Percentiles rank a stretch among this genome's conserved stretches.
Evolutionary conservation across 306 rosid species (phyloP).

Genomic region (Pyrus pyrifolia): DNA sequence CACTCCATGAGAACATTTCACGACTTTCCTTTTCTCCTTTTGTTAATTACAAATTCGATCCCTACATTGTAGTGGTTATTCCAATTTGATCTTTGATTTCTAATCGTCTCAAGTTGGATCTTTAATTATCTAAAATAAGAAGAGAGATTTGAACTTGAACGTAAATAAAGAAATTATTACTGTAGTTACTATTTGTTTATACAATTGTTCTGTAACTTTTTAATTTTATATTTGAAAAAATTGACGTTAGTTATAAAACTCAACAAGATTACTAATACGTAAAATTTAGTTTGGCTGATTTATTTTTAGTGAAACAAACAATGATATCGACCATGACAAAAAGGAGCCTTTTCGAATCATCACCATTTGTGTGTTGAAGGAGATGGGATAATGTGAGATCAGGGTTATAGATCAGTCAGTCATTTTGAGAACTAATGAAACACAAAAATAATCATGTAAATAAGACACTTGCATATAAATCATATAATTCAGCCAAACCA

Average conservation of each 20-base stretch:
- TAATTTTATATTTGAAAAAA: no score
- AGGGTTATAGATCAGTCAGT: not conserved
- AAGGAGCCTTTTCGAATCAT: not conserved
- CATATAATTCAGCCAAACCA: not conserved
- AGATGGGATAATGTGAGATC: no score
- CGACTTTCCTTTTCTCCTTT: not conserved
- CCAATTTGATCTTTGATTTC: not conserved
- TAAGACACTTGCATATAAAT: no score
- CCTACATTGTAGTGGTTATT: not conserved
- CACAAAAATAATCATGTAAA: no score
- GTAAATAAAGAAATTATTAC: fast-evolving
- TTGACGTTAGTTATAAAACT: not conserved
- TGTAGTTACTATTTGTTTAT: no score
- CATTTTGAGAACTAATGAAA: not conserved
- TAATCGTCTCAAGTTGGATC: no score
- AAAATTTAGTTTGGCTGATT: not conserved
- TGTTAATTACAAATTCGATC: not conserved
- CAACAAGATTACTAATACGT: not conserved
- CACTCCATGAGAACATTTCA: not conserved
- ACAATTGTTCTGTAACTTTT: no score
- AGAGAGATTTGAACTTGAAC: not conserved
- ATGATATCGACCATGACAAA: not conserved
- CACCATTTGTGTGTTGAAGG: not conserved
- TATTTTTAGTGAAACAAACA: no score
- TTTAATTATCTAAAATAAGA: no score